Evolutionary conservation across 176 grass and related monocot genomes (phyloP).

Genomic region (Melocanna baccifera): DNA sequence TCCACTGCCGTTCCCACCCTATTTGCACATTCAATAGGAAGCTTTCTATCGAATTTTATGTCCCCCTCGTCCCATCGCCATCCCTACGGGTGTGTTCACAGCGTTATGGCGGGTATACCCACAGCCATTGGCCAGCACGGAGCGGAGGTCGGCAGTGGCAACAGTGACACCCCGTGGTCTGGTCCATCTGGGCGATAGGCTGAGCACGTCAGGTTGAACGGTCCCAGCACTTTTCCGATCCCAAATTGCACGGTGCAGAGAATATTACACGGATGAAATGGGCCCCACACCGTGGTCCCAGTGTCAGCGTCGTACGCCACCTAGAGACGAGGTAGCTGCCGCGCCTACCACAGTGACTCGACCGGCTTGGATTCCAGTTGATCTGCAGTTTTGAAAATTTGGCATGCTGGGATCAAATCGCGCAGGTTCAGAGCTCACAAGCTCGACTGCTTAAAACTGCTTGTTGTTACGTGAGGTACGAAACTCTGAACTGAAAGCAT

Average conservation of each 20-base stretch:
- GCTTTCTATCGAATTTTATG: no score
- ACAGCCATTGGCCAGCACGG: neutral
- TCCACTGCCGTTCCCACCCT: no score
- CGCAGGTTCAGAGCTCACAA: no score
- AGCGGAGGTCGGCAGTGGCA: neutral
- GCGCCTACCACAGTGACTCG: neutral
- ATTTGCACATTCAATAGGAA: no score
- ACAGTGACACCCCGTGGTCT: neutral
- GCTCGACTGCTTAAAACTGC: no score
- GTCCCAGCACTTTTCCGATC: neutral
- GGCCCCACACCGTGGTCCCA: neutral
- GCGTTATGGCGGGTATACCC: neutral
- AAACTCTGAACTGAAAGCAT: no score
- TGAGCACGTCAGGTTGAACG: neutral
- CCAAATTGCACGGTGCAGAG: neutral
- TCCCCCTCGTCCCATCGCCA: neutral
- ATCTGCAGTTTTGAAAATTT: neutral
- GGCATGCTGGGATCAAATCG: neutral
- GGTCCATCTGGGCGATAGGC: neutral
- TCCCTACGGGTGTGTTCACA: neutral
- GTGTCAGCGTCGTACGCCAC: neutral
- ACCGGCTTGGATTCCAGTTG: no score
- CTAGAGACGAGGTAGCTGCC: neutral
- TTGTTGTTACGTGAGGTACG: no score
- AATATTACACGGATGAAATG: neutral